These are phyloP conservation scores for Thuja plicata DNA, from an alignment of 83 land plant species.

Conservation along the genomic window DNA sequence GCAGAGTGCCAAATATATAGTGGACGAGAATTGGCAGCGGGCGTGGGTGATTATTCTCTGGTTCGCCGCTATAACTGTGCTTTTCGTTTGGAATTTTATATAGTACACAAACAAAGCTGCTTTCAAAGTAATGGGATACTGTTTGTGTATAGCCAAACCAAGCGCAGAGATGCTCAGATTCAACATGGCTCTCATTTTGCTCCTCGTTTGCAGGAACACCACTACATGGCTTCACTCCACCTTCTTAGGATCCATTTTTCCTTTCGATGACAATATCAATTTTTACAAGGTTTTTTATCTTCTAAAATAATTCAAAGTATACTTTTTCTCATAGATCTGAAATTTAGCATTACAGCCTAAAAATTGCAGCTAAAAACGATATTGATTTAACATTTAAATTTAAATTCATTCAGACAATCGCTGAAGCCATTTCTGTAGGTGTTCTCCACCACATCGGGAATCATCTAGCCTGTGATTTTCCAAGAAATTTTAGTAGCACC, in stretches of 20 bases:
- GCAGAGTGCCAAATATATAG: slow-evolving; percentile 33
- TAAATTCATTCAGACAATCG: slow-evolving; percentile 40
- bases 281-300: slow-evolving; percentile 51
- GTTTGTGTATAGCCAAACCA: slow-evolving; percentile 73
- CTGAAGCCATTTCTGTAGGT: slow-evolving; percentile 53
- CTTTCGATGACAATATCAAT: slow-evolving; percentile 65
- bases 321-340: not conserved
- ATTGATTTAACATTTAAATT: not conserved
- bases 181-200: slow-evolving; percentile 85
- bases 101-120: slow-evolving; percentile 54
- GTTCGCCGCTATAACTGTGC: slow-evolving; percentile 48
- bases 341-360: too few relatives aligned
- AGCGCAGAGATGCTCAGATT: slow-evolving; percentile 80
- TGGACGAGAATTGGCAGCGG: slow-evolving; percentile 75
- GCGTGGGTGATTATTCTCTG: slow-evolving; percentile 73
- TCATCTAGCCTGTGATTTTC: slow-evolving; percentile 79
- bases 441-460: slow-evolving; percentile 46
- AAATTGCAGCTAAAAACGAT: too few relatives aligned
- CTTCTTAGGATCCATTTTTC: slow-evolving; percentile 42
- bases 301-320: not conserved
- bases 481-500: slow-evolving; percentile 51
- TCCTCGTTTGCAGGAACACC: too few relatives aligned
- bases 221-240: slow-evolving; percentile 71
- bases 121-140: slow-evolving; percentile 75
- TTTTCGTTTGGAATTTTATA: slow-evolving; percentile 74